Conservation (phyloP, 805 yeast genomes). For the Kodamaea kaohsiungensis region DNA sequence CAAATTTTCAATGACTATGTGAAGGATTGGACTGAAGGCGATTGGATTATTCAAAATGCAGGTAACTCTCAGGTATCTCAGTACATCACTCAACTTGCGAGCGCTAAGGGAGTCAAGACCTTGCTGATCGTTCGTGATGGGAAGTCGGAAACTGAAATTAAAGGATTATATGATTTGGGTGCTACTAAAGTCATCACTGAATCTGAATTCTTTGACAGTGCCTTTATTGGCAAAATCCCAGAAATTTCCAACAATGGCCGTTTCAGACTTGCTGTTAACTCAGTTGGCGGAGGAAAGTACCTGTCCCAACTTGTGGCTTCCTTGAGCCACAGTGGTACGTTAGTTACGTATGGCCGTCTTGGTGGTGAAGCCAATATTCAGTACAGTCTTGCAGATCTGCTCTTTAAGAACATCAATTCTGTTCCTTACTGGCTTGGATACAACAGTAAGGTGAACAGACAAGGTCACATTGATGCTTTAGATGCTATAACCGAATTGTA, state of each 20-base stretch:
- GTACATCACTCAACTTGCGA: conserved; percentile 32
- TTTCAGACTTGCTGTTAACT: conserved; percentile 33
- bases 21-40: conserved; percentile 23
- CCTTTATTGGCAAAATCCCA: conserved; percentile 17
- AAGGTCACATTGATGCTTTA: conserved; percentile 57
- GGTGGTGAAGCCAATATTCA: conserved; percentile 17
- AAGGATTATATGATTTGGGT: conserved; percentile 27
- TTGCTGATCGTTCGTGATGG: conserved; percentile 31
- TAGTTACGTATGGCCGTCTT: conserved; percentile 31
- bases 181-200: conserved; percentile 35
- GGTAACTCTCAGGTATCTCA: conserved; percentile 37
- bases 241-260: conserved; percentile 19
- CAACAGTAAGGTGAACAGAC: conserved; percentile 45
- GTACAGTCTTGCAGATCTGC: conserved; percentile 25
- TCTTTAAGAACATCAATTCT: conserved; percentile 32
- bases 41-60: conserved; percentile 36
- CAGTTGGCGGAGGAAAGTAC: conserved; percentile 28
- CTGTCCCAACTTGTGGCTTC: conserved; percentile 21
- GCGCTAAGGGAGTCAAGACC: conserved; percentile 24
- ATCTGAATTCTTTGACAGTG: conserved; percentile 21
- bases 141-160: conserved; percentile 23
- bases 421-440: conserved; percentile 34
- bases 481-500: conserved; percentile 57
- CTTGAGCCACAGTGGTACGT: conserved; percentile 27
- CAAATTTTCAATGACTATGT: conserved; percentile 21